Evolutionary conservation across 2,329 filamentous ascomycete genomes (phyloP).

Genomic region (Alternaria sp.): DNA sequence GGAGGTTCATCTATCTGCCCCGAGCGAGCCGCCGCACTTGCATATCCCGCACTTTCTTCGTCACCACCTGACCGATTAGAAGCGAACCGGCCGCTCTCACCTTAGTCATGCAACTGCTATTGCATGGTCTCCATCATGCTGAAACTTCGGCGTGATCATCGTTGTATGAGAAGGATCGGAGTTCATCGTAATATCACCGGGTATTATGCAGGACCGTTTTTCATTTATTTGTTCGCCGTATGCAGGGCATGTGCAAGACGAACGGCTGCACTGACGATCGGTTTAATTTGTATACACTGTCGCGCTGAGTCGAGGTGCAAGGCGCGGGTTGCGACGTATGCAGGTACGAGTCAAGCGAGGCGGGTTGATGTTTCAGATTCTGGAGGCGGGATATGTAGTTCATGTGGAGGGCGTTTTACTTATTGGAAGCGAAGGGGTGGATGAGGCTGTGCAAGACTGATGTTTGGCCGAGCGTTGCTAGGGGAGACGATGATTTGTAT

Average conservation of each 20-base stretch:
- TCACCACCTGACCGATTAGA: background rate
- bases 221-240: background rate
- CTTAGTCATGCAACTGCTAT: background rate
- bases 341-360: slow-evolving; percentile 10
- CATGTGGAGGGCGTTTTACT: background rate
- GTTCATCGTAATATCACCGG: slow-evolving; percentile 1
- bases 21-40: slow-evolving; percentile 4
- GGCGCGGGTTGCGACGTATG: background rate
- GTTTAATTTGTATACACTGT: slow-evolving; percentile 1
- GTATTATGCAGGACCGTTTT: background rate
- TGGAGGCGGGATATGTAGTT: background rate
- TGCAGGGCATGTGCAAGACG: background rate
- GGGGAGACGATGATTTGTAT: background rate
- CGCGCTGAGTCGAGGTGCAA: background rate
- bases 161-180: slow-evolving; percentile 1
- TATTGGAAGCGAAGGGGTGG: background rate
- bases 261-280: slow-evolving; percentile 1
- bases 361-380: slow-evolving; percentile 5
- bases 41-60: background rate
- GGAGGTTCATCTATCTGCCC: slow-evolving; percentile 3
- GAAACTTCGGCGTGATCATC: background rate
- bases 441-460: slow-evolving; percentile 4
- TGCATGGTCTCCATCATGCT: background rate
- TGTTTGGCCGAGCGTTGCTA: slow-evolving; percentile 7
- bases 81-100: background rate